Evolutionary conservation across 768 basidiomycete species (phyloP).

Genomic region (Mycena polygramma): DNA sequence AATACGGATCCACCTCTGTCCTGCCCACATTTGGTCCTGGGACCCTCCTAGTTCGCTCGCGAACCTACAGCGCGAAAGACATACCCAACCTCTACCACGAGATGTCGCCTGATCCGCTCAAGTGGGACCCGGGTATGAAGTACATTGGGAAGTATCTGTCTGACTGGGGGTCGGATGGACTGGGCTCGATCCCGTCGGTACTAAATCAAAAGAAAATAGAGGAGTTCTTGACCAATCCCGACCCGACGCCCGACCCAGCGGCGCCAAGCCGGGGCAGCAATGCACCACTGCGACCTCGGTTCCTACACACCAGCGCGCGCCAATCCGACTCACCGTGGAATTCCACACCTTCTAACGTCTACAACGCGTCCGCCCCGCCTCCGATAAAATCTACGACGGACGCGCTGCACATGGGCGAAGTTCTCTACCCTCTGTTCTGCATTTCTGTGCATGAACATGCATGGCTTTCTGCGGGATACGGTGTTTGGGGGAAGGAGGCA

Average conservation of each 20-base stretch:
- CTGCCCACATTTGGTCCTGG: constrained; percentile 91
- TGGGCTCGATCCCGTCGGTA: constrained; percentile 1
- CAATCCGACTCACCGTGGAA: not conserved
- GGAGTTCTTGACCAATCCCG: not conserved
- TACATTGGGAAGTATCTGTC: constrained; percentile 33
- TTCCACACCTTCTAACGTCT: not conserved
- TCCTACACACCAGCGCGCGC: constrained; percentile 31
- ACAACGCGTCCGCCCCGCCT: not conserved
- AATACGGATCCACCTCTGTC: constrained; percentile 70
- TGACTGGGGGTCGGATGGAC: constrained; percentile 26
- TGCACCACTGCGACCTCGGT: constrained; percentile 20
- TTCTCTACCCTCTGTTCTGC: constrained; percentile 82
- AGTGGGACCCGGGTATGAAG: constrained; percentile 26
- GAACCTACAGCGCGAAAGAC: constrained; percentile 50
- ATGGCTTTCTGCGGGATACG: constrained; percentile 88
- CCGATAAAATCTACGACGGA: constrained; percentile 1
- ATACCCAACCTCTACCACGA: constrained; percentile 27
- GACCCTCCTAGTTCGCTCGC: constrained; percentile 84
- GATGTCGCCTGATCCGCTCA: constrained; percentile 7
- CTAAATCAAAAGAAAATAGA: constrained; percentile 8
- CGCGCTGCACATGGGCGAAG: constrained; percentile 60
- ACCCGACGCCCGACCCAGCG: not conserved
- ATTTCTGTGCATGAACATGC: constrained; percentile 87
- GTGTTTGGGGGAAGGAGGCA: constrained; percentile 91
- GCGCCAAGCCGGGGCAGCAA: not conserved